Evolutionary conservation across 768 basidiomycete genomes (phyloP).

Genomic region (Suillus lakei): DNA sequence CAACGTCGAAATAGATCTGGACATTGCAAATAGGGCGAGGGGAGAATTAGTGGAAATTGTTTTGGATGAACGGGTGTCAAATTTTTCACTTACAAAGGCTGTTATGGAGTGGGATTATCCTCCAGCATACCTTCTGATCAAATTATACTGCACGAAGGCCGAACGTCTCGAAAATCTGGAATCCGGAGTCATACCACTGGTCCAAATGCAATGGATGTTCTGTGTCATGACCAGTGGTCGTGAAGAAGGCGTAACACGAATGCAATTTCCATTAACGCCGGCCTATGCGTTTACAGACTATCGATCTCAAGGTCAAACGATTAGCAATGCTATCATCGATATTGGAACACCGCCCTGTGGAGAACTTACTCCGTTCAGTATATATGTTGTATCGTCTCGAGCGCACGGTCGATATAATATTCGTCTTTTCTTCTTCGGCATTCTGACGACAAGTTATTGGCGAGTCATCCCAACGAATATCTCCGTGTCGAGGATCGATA

Average conservation of each 20-base stretch:
- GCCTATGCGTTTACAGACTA: slow-evolving; percentile 51
- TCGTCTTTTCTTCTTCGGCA: slow-evolving; percentile 30
- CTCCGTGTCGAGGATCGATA: slow-evolving; percentile 7
- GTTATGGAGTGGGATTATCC: not conserved
- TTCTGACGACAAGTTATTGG: slow-evolving; percentile 31
- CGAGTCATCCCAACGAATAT: slow-evolving; percentile 3
- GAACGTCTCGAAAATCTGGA: not conserved
- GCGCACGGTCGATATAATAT: slow-evolving; percentile 32
- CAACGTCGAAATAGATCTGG: slow-evolving; percentile 46
- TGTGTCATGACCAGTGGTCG: not conserved
- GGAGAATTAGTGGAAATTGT: slow-evolving; percentile 31
- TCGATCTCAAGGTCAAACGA: slow-evolving; percentile 45
- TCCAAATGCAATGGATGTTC: not conserved
- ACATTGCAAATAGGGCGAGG: slow-evolving; percentile 42
- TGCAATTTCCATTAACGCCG: slow-evolving; percentile 38
- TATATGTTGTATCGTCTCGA: slow-evolving; percentile 44
- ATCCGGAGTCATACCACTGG: not conserved
- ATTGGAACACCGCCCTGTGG: slow-evolving; percentile 38
- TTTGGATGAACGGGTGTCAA: slow-evolving; percentile 33
- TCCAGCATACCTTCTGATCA: not conserved
- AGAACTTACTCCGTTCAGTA: slow-evolving; percentile 38
- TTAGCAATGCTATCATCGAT: slow-evolving; percentile 40
- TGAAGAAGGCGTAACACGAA: not conserved
- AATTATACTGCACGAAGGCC: not conserved
- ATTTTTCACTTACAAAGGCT: not conserved